Evolutionary conservation across 1,284 basidiomycete genomes (phyloP).

Genomic region (Moesziomyces sp.): DNA sequence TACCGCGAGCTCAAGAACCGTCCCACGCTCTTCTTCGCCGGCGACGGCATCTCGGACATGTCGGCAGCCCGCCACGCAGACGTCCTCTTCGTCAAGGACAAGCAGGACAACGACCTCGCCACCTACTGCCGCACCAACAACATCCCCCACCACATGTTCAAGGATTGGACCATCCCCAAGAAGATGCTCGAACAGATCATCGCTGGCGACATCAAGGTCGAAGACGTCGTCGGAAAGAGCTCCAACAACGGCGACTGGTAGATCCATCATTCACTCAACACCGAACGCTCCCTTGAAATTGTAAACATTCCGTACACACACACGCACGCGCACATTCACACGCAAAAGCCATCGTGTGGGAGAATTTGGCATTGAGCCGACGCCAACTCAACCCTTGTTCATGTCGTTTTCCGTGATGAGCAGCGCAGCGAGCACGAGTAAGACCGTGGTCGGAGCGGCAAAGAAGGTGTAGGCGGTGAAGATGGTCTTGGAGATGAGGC

Average conservation of each 20-base stretch:
- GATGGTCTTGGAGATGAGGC: slow-evolving; percentile 77
- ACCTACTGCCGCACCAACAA: slow-evolving; percentile 63
- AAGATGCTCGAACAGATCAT: slow-evolving; percentile 58
- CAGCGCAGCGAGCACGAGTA: slow-evolving; percentile 58
- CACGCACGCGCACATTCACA: background rate
- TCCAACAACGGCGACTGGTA: slow-evolving; percentile 40
- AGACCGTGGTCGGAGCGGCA: slow-evolving; percentile 62
- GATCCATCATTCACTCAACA: too few species aligned
- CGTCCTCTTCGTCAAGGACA: slow-evolving; percentile 67
- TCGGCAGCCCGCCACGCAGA: slow-evolving; percentile 67
- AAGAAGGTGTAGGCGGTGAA: slow-evolving; percentile 64
- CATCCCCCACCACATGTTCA: slow-evolving; percentile 65
- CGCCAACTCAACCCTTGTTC: slow-evolving; percentile 15
- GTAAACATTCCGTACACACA: too few species aligned
- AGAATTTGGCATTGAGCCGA: background rate
- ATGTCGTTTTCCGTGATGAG: slow-evolving; percentile 56
- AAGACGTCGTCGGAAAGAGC: slow-evolving; percentile 44
- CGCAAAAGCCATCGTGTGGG: background rate
- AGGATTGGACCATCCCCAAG: slow-evolving; percentile 64
- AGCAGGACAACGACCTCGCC: slow-evolving; percentile 66
- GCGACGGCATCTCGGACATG: slow-evolving; percentile 68
- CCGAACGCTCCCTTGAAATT: too few species aligned
- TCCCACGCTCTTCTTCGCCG: slow-evolving; percentile 66
- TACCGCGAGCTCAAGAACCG: slow-evolving; percentile 64
- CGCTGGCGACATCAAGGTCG: slow-evolving; percentile 45